Percentiles rank a stretch among this genome's conserved stretches.
Conservation (phyloP, 164 flowering plant genomes). For the Nymphaea thermarum region DNA sequence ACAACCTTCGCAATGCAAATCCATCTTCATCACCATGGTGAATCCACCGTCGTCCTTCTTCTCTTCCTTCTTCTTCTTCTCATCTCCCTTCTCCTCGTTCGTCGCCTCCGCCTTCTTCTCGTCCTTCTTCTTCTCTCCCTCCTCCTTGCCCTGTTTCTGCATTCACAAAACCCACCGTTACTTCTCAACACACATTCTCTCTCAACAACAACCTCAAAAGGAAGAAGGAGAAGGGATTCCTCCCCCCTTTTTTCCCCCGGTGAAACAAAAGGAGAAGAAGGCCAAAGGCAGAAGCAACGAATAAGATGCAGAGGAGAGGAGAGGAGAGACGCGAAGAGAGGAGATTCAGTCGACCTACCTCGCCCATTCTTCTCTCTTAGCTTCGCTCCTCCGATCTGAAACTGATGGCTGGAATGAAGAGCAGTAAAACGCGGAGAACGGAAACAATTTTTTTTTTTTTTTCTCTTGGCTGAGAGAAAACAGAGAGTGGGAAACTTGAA, state of each 20-base stretch:
- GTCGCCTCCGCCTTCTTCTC: slow-evolving; percentile 7
- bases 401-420: not conserved
- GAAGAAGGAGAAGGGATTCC: not conserved
- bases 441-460: no score
- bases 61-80: slow-evolving; percentile 21
- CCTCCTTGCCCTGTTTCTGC: slow-evolving; percentile 13
- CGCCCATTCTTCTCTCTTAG: slow-evolving; percentile 2
- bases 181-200: not conserved
- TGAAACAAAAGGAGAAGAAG: not conserved
- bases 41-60: slow-evolving; percentile 24
- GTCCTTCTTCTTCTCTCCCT: slow-evolving; percentile 11
- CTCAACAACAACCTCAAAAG: not conserved
- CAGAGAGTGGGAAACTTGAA: not conserved
- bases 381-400: not conserved
- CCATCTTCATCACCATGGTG: slow-evolving; percentile 53
- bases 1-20: slow-evolving; percentile 93
- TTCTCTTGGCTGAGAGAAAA: no score
- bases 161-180: not conserved
- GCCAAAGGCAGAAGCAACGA: not conserved
- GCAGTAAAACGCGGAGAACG: no score
- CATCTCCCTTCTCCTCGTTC: slow-evolving; percentile 22
- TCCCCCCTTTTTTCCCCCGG: not conserved
- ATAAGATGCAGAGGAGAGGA: no score
- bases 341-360: not conserved
- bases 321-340: no score